Evolutionary conservation across 2,329 filamentous ascomycete species (phyloP).

Genomic region (Talaromyces sp.): DNA sequence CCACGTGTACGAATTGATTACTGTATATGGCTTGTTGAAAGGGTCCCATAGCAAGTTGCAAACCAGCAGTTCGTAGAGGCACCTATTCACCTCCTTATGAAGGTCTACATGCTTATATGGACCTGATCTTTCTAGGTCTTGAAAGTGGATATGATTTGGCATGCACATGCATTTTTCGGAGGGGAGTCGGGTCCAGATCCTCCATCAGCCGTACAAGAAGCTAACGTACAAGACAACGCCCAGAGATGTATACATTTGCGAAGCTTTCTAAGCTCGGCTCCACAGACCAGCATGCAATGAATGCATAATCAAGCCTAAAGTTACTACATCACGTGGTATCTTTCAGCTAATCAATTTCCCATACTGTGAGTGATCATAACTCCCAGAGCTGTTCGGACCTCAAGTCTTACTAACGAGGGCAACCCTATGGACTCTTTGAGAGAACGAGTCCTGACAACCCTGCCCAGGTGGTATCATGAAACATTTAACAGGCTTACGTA

Average conservation of each 20-base stretch:
- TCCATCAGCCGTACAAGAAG: neutral
- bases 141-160: neutral
- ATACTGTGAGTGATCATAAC: no score
- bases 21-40: neutral
- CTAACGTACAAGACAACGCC: neutral
- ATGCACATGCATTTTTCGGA: neutral
- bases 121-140: neutral
- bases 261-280: neutral
- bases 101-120: neutral
- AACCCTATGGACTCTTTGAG: neutral
- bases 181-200: neutral
- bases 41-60: neutral
- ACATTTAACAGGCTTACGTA: neutral
- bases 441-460: neutral
- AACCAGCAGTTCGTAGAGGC: neutral
- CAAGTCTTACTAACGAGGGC: neutral
- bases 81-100: neutral
- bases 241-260: neutral
- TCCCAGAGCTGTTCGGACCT: no score
- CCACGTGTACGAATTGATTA: no score
- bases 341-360: neutral
- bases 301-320: neutral
- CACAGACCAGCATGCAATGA: neutral
- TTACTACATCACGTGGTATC: neutral
- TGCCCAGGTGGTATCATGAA: neutral